Base-by-base conservation (phyloP, 148 eudicot genomes). In the Silene latifolia region DNA sequence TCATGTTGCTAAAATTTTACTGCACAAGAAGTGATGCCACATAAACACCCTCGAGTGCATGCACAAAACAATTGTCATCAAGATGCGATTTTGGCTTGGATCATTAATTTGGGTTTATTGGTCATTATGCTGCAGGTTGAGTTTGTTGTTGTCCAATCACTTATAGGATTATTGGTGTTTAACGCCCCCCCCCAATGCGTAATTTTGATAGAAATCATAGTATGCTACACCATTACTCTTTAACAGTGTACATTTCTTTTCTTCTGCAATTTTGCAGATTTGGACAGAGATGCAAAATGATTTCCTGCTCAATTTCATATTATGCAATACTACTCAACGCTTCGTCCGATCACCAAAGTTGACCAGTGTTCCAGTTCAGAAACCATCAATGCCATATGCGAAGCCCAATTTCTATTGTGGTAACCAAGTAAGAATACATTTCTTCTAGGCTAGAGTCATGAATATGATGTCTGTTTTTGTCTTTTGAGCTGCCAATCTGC, bases 271-370 rank as follows among this genome's bases (percentile, higher is more conserved):
- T 71, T 79, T 73, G 53, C 81, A 95, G 98, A 85, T 92, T 74
- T 95, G 98, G 97, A 85, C 93, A 11, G 98, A 90, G 85, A 92
- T 95, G 93, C 97, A 95, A 84, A 92, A 77, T 88, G 98, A 95
- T 85, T 95, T 95, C 84, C 86, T 95, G 73, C 98, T 93, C 29
- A 89, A 92, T 82, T 95, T 90, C 84, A 92, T 89, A 67, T 85
- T 95, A 14, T 92, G 98, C 76, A 95, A 95, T 84, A 95, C 98
- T 60, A 95, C 97, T 84, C 97, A 90, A 79, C 88, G 98, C 24
- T 92, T 88, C 82, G 96, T 95, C 59, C 83, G 96, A 53, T 90
- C 97, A 76, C 83, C 93, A 69, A 89, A 88, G 85, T 84, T 87
- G 65, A 84, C 93, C 62, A 80, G 74, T 74, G 88, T 79, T 86